A percentile compares a stretch with the other conserved stretches of the same genome.
Evolutionary conservation across 2,329 filamentous ascomycete genomes (phyloP).

Genomic region (Epichloe hybrida): DNA sequence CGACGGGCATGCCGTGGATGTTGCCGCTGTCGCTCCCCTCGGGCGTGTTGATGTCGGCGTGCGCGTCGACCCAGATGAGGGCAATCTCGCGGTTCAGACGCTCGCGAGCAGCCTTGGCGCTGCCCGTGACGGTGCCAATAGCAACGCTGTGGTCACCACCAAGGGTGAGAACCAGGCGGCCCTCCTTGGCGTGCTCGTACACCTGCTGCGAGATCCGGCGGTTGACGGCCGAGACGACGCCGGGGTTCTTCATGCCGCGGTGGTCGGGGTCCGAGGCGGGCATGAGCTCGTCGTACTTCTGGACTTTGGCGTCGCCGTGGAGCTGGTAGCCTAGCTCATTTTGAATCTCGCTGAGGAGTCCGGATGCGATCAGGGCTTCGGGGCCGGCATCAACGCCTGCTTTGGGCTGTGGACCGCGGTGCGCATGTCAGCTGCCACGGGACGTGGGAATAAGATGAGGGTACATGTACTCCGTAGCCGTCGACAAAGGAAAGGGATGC

Average conservation of each 20-base stretch:
- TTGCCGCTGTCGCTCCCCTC: conserved; percentile 84
- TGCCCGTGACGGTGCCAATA: conserved; percentile 82
- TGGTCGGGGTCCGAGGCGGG: conserved; percentile 62
- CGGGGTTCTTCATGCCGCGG: conserved; percentile 90
- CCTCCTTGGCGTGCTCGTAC: conserved; percentile 70
- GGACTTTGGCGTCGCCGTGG: conserved; percentile 68
- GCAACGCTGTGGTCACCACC: conserved; percentile 95
- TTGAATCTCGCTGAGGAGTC: conserved; percentile 70
- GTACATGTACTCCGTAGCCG: too few species aligned
- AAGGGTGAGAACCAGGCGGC: conserved; percentile 80
- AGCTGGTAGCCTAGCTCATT: conserved; percentile 82
- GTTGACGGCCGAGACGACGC: conserved; percentile 74
- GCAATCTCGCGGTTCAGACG: conserved; percentile 71
- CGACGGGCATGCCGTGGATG: conserved; percentile 95
- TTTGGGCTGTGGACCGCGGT: conserved; percentile 52
- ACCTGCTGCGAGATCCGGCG: conserved; percentile 68
- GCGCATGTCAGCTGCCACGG: too few species aligned
- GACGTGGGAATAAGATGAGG: too few species aligned
- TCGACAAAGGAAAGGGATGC: not conserved
- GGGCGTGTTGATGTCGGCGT: conserved; percentile 94
- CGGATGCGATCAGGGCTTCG: conserved; percentile 74
- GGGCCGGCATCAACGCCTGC: conserved; percentile 84
- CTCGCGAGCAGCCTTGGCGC: conserved; percentile 75
- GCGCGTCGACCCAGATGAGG: conserved; percentile 97
- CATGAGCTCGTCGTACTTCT: conserved; percentile 65